Conservation (phyloP, 2,329 filamentous ascomycete genomes). For the Cadophora sp. region DNA sequence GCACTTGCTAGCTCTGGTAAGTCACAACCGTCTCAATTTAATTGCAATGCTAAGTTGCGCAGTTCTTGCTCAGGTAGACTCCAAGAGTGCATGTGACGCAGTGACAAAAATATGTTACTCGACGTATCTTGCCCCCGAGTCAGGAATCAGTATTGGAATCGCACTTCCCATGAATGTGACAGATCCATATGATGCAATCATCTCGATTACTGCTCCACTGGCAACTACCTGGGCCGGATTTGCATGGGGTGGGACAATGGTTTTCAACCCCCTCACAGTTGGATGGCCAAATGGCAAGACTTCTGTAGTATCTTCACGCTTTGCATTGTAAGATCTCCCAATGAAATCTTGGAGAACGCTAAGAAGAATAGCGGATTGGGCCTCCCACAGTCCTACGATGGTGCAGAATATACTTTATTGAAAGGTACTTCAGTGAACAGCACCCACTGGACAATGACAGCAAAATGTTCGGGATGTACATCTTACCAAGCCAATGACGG, state of each 20-base stretch:
- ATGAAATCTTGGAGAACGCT: conserved; percentile 9
- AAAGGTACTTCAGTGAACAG: conserved; percentile 32
- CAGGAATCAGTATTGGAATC: conserved; percentile 22
- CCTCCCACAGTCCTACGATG: conserved; percentile 31
- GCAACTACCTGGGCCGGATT: conserved; percentile 28
- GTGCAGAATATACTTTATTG: conserved; percentile 27
- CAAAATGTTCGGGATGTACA: conserved; percentile 33
- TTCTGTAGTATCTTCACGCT: conserved; percentile 26
- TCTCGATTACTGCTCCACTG: conserved; percentile 29
- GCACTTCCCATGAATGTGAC: conserved; percentile 26
- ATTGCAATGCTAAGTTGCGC: not conserved
- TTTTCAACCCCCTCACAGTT: conserved; percentile 28
- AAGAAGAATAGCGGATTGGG: conserved; percentile 27
- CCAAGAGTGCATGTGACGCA: conserved; percentile 21
- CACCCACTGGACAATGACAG: conserved; percentile 35
- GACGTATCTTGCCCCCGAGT: conserved; percentile 18
- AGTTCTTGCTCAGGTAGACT: conserved; percentile 28
- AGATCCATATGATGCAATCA: conserved; percentile 30
- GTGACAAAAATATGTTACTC: conserved; percentile 28
- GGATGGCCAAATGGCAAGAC: conserved; percentile 28
- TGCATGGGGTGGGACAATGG: conserved; percentile 29
- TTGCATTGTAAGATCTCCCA: conserved; percentile 27
- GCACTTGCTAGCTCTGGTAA: conserved; percentile 14
- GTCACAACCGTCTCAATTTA: not conserved
- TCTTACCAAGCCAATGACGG: conserved; percentile 31